Percentiles rank a stretch among this genome's conserved stretches.
Evolutionary conservation across 345 rosid species (phyloP).

Genomic region (Eutrema japonicum): DNA sequence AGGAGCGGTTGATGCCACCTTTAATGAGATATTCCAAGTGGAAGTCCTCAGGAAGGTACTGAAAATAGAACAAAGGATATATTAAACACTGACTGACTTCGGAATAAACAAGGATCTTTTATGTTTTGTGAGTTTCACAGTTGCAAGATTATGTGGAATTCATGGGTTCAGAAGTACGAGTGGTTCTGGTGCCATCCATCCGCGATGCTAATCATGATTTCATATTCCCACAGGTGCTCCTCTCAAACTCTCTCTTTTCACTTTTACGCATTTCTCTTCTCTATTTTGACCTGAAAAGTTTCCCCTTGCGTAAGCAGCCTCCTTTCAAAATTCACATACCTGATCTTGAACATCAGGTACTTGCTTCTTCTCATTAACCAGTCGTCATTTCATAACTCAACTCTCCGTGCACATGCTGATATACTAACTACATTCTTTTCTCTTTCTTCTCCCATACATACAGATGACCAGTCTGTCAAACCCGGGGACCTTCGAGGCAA

Average conservation of each 20-base stretch:
- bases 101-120: conserved; percentile 12
- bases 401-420: neutral
- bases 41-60: conserved; percentile 77
- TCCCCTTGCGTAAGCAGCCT: conserved; percentile 61
- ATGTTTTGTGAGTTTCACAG: conserved; percentile 47
- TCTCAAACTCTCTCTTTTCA: neutral
- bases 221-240: conserved; percentile 91
- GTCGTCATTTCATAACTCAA: conserved; percentile 14
- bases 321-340: conserved; percentile 61
- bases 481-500: conserved; percentile 81
- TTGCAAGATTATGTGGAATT: conserved; percentile 82
- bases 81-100: conserved; percentile 5
- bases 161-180: conserved; percentile 68
- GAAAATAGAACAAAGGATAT: conserved; percentile 1
- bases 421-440: conserved; percentile 11
- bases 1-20: conserved; percentile 63
- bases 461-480: conserved; percentile 76
- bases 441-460: conserved; percentile 9
- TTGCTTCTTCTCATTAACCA: conserved; percentile 14
- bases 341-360: conserved; percentile 66
- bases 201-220: conserved; percentile 93
- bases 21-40: conserved; percentile 62
- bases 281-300: neutral
- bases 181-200: conserved; percentile 76
- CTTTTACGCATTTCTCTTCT: neutral